Evolutionary conservation across 1,139 yeast genomes (phyloP).

Genomic region (Pichia sp.): DNA sequence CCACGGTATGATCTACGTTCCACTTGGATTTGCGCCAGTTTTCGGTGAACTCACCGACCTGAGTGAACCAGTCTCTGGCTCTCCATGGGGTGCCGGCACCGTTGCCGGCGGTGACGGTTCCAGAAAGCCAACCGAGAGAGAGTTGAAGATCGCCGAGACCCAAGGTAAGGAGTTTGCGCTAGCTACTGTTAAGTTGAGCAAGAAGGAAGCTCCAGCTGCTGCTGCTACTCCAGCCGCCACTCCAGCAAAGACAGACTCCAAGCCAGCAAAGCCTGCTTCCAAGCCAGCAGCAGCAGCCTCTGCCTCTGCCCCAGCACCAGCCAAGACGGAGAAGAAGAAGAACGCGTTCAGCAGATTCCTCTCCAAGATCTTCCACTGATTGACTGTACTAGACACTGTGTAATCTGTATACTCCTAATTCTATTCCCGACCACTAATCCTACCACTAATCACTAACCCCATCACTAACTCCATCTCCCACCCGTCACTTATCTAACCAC

Average conservation of each 20-base stretch:
- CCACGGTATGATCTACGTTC: conserved; percentile 51
- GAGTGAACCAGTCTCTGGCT: conserved; percentile 45
- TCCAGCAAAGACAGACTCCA: not conserved
- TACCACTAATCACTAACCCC: too few species aligned
- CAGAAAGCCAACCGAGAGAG: conserved; percentile 42
- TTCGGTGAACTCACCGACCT: conserved; percentile 38
- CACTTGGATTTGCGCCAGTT: conserved; percentile 45
- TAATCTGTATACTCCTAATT: not conserved
- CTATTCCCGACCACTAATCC: not conserved
- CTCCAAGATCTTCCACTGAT: conserved; percentile 11
- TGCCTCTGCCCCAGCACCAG: conserved; percentile 1
- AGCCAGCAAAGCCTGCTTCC: not conserved
- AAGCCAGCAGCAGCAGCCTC: conserved; percentile 6
- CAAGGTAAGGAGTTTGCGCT: conserved; percentile 46
- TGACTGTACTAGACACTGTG: too few species aligned
- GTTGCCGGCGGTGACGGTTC: conserved; percentile 50
- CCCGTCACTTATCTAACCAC: too few species aligned
- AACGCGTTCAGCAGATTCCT: conserved; percentile 13
- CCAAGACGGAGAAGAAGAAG: conserved; percentile 6
- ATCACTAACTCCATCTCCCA: too few species aligned
- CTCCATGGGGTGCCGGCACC: conserved; percentile 54
- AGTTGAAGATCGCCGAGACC: conserved; percentile 38
- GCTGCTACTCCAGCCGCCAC: not conserved
- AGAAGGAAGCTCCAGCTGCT: not conserved
- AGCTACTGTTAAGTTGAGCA: conserved; percentile 30